Base-by-base conservation (phyloP, 1,284 basidiomycete genomes). In the Fomitiporia mediterranea region DNA sequence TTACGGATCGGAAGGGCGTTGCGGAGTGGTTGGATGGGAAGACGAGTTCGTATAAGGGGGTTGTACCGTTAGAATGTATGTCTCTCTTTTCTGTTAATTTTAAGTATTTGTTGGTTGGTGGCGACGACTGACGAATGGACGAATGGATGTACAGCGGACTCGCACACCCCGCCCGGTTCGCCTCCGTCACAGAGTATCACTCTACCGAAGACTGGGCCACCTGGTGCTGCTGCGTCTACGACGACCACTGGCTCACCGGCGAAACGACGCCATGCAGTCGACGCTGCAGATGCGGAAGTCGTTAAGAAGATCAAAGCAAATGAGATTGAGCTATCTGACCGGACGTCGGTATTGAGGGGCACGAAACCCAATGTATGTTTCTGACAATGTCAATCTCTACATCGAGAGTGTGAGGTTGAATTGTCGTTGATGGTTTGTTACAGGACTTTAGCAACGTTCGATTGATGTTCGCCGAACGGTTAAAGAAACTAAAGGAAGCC, bases 21-120 rank as follows among this genome's bases (percentile, higher is more conserved):
- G 81, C 91, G 25, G 91, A 94, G 55, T 96, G 88, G 82, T 67
- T 97, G 51, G 82, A 87, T 61, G 90, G 90, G 17, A 81, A 79
- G 61, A 73, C 77, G 0, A 66, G 70, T 0, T 78, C 80, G 21
- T 72, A 84, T 60, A 79, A 84, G 15, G 72, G 80, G 17, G 78
- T 86, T 47, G 72, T 79, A 7, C 80, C 86, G 3, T 72, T 82
- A 46, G 61, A 65, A 61, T 76, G 88, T 86, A 62, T 64, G 83
- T 71, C 30, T 23, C 21, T 11, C 27, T 34, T 9, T 30, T 37
- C 25, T 50, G 2, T 55, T n/a, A n/a, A n/a, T 17, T 13, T 19
- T 35, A 19, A 32, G 35, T 21, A 21, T 13, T 27, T 43, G 23
- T 38, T 50, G 6, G 42, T 8, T 39, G 47, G 47, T 23, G n/a